Evolutionary conservation across 805 yeast species (phyloP).

Genomic region (Ogataea trehalophila): DNA sequence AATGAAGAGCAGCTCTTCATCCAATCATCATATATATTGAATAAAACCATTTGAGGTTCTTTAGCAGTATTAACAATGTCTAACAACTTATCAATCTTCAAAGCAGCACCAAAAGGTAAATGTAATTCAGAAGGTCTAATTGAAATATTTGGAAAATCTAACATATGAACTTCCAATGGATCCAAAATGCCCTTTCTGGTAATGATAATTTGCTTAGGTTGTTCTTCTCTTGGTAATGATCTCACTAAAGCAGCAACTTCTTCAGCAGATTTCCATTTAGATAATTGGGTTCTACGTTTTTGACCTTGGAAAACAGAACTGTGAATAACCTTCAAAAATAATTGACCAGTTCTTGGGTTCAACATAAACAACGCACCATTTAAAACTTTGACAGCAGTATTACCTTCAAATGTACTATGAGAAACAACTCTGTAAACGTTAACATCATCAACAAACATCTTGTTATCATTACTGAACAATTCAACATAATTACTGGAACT

Average conservation of each 20-base stretch:
- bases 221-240: slow-evolving; percentile 88
- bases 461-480: slow-evolving; percentile 76
- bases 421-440: slow-evolving; percentile 91
- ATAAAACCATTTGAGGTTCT: slow-evolving; percentile 88
- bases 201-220: slow-evolving; percentile 87
- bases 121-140: slow-evolving; percentile 86
- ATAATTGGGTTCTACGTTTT: slow-evolving; percentile 83
- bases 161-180: slow-evolving; percentile 94
- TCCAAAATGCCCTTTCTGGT: slow-evolving; percentile 89
- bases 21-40: slow-evolving; percentile 96
- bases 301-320: slow-evolving; percentile 98
- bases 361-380: slow-evolving; percentile 90
- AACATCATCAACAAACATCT: slow-evolving; percentile 87
- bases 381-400: slow-evolving; percentile 83
- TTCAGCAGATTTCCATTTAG: slow-evolving; percentile 98
- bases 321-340: slow-evolving; percentile 84
- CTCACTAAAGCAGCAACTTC: slow-evolving; percentile 90
- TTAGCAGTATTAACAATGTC: slow-evolving; percentile 80
- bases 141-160: slow-evolving; percentile 89
- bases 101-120: slow-evolving; percentile 82
- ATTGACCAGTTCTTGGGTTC: slow-evolving; percentile 87
- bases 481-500: slow-evolving; percentile 89
- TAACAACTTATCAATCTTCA: slow-evolving; percentile 74
- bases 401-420: slow-evolving; percentile 90
- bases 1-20: slow-evolving; percentile 72